Evolutionary conservation across 176 grass and related monocot genomes (phyloP).

Genomic region (bread wheat (Triticum aestivum)): IWGSC_CS_RefSeq_v2.1 NC_057812.1:675539202-675539701

Average conservation of each 20-base stretch:
- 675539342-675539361: constrained; percentile 49
- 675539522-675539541: constrained; percentile 60
- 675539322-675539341: constrained; percentile 45
- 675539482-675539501: neutral
- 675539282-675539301: constrained; percentile 47
- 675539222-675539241: constrained; percentile 72
- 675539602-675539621: constrained; percentile 79
- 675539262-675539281: constrained; percentile 48
- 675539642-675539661: constrained; percentile 69
- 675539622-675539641: constrained; percentile 67
- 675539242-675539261: constrained; percentile 76
- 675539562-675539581: constrained; percentile 66
- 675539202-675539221: constrained; percentile 62
- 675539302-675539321: constrained; percentile 36
- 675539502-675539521: constrained; percentile 38
- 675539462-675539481: neutral
- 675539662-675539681: constrained; percentile 48
- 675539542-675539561: constrained; percentile 85
- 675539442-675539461: neutral
- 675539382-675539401: constrained; percentile 64
- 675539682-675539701: constrained; percentile 73
- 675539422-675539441: too few species aligned
- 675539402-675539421: constrained; percentile 64
- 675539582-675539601: constrained; percentile 54
- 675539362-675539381: constrained; percentile 65